These are phyloP conservation scores for Pascua sp. DNA, from an alignment of 1,284 basidiomycete genomes.

Conservation along the genomic window DNA sequence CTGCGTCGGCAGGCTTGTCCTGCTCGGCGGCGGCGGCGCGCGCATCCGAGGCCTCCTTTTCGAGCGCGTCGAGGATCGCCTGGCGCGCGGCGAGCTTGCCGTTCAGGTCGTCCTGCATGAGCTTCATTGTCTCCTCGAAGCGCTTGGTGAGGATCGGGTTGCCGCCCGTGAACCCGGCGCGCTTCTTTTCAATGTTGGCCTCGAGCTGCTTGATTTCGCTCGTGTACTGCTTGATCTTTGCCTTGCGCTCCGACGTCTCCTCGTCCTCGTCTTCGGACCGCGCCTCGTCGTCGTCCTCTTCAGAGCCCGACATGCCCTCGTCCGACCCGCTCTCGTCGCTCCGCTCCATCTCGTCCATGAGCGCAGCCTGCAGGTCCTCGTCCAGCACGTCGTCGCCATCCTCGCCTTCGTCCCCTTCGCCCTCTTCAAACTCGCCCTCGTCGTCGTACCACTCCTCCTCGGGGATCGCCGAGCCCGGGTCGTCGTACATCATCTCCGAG, in stretches of 20 bases:
- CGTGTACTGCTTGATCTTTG: constrained; percentile 70
- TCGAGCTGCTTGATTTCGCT: constrained; percentile 89
- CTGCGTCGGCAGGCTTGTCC: constrained; percentile 1
- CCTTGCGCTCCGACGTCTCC: constrained; percentile 53
- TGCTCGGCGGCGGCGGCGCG: constrained; percentile 6
- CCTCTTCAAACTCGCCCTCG: constrained; percentile 31
- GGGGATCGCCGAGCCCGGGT: constrained; percentile 34
- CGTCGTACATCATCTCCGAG: constrained; percentile 57
- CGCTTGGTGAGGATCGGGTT: constrained; percentile 90
- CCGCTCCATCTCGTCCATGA: constrained; percentile 35
- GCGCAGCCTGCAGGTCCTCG: constrained; percentile 38
- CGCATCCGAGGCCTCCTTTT: constrained; percentile 16
- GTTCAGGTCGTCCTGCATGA: constrained; percentile 78
- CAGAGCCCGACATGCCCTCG: constrained; percentile 53
- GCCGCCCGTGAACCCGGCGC: constrained; percentile 76
- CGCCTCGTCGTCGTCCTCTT: constrained; percentile 67
- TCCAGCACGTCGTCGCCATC: constrained; percentile 32
- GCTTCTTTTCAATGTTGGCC: constrained; percentile 78
- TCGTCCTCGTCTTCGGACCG: constrained; percentile 68
- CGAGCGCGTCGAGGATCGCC: constrained; percentile 51
- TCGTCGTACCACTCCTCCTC: constrained; percentile 33
- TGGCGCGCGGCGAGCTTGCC: constrained; percentile 66
- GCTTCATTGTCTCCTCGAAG: constrained; percentile 86
- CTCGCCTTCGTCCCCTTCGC: constrained; percentile 30
- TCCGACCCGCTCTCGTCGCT: constrained; percentile 27